Percentiles rank a stretch among this genome's conserved stretches.
phyloP scores from a whole-genome alignment of 805 yeast genomes.

The Saccharomyces kudriavzevii region DNA sequence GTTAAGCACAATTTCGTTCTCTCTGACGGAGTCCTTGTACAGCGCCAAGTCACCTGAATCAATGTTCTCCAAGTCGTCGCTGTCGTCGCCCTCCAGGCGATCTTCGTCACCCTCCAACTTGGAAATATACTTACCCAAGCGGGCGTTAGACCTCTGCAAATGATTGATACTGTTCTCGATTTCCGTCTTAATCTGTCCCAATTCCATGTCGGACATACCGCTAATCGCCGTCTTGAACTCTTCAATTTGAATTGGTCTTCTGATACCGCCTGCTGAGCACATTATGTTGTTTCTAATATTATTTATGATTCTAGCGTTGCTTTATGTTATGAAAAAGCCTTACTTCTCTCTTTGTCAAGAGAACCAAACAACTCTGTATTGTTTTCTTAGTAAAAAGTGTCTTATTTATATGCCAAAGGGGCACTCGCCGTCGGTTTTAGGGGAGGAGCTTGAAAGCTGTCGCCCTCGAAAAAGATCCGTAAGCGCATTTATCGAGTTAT shows the following conservation, averaged over 20 bases:
- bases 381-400: neutral
- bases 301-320: neutral
- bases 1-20: conserved; percentile 46
- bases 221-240: conserved; percentile 48
- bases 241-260: conserved; percentile 34
- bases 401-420: neutral
- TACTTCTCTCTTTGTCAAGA: neutral
- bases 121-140: conserved; percentile 38
- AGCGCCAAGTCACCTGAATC: conserved; percentile 41
- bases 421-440: neutral
- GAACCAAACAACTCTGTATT: neutral
- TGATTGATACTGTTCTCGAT: conserved; percentile 39
- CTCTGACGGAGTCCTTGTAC: conserved; percentile 47
- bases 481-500: neutral
- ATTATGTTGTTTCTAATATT: conserved; percentile 4
- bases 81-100: conserved; percentile 22
- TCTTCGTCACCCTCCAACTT: conserved; percentile 22
- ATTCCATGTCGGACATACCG: conserved; percentile 42
- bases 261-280: conserved; percentile 26
- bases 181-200: conserved; percentile 28
- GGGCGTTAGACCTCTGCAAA: conserved; percentile 43
- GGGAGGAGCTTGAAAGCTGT: neutral
- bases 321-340: neutral
- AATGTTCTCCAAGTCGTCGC: conserved; percentile 24
- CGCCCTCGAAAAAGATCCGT: neutral